These are phyloP conservation scores for Coleophoma eucalyptorum DNA, from an alignment of 2,329 filamentous ascomycete genomes.

Conservation along the genomic window DNA sequence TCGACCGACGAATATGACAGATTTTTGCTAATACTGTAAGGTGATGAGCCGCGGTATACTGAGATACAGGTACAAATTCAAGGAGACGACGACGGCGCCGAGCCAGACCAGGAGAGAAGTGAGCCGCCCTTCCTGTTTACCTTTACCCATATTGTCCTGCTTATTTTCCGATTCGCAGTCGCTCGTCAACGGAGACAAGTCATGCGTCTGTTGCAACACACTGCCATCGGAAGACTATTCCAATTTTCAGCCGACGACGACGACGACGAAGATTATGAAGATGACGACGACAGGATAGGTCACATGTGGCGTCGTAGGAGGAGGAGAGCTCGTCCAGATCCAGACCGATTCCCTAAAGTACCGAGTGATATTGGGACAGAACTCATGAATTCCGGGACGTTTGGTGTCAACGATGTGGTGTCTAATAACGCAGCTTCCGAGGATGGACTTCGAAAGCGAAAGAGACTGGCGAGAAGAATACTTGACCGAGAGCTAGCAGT, in stretches of 20 bases:
- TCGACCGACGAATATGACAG: background rate
- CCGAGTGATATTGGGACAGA: conserved; percentile 73
- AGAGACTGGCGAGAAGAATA: conserved; percentile 62
- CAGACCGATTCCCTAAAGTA: conserved; percentile 71
- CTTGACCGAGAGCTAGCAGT: conserved; percentile 79
- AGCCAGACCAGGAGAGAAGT: conserved; percentile 26
- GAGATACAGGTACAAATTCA: conserved; percentile 27
- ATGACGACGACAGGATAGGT: conserved; percentile 13
- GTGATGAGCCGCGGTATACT: background rate
- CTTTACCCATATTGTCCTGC: conserved; percentile 18
- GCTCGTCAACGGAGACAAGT: conserved; percentile 14
- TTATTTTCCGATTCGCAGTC: conserved; percentile 22
- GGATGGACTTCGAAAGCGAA: conserved; percentile 41
- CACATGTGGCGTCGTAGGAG: conserved; percentile 43
- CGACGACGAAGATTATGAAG: conserved; percentile 12
- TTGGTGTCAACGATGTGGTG: conserved; percentile 64
- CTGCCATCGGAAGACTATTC: conserved; percentile 16
- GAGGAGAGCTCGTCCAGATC: conserved; percentile 37
- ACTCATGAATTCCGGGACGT: conserved; percentile 78
- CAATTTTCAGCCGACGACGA: conserved; percentile 10
- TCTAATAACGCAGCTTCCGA: conserved; percentile 40
- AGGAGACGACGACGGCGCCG: conserved; percentile 27
- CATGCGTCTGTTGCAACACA: conserved; percentile 17
- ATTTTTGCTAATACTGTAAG: background rate
- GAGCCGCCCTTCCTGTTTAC: conserved; percentile 22